Evolutionary conservation across 352 stramenopile genomes (phyloP).

Genomic region (Phytophthora sp.): DNA sequence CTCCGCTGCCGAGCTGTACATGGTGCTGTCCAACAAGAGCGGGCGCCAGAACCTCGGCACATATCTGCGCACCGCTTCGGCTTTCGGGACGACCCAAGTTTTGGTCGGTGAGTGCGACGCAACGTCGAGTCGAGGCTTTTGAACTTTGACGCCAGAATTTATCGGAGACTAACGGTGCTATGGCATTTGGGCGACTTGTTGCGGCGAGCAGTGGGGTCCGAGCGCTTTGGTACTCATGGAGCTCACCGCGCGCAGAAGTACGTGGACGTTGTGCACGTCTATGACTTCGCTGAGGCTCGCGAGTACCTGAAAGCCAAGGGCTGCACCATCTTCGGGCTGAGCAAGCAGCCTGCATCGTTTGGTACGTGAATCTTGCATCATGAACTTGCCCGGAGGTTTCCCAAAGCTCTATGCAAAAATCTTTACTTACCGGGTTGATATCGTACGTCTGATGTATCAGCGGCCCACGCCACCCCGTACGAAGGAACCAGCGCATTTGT

Average conservation of each 20-base stretch:
- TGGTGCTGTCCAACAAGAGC: constrained; percentile 78
- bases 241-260: constrained; percentile 84
- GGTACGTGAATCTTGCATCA: constrained; percentile 25
- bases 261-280: constrained; percentile 75
- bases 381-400: background rate
- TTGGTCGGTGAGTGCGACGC: constrained; percentile 71
- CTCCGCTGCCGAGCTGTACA: constrained; percentile 52
- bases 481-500: constrained; percentile 70
- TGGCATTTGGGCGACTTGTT: background rate
- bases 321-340: constrained; percentile 71
- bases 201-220: constrained; percentile 58
- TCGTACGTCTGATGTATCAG: constrained; percentile 37
- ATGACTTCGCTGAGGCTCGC: constrained; percentile 65
- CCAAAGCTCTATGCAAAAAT: background rate
- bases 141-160: background rate
- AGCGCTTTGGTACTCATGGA: constrained; percentile 81
- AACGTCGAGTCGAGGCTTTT: background rate
- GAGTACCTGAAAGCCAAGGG: constrained; percentile 60
- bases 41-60: constrained; percentile 80
- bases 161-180: constrained; percentile 3
- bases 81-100: constrained; percentile 76
- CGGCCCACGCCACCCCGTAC: constrained; percentile 53
- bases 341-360: constrained; percentile 27
- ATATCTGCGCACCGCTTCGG: constrained; percentile 75
- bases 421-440: constrained; percentile 4